Percentiles rank a stretch among this genome's conserved stretches.
phyloP scores from a whole-genome alignment of 768 basidiomycete genomes.

The Termitomyces bulborhizus region DNA sequence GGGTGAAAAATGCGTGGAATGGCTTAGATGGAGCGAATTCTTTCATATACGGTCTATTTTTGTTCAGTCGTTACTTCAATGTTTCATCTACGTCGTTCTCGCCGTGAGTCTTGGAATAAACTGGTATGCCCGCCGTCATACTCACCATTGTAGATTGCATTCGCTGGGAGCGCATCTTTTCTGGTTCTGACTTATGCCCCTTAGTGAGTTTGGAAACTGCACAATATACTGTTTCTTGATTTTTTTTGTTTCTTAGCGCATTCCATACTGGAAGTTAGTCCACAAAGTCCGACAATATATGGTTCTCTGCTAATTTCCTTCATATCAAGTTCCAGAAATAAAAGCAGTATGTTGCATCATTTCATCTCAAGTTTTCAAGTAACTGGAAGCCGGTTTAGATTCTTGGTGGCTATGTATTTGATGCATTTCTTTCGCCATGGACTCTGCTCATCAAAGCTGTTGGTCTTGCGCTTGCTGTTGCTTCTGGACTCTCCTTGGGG shows the following conservation, averaged over 20 bases:
- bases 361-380: background rate
- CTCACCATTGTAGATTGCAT: conserved; percentile 38
- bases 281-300: background rate
- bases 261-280: conserved; percentile 76
- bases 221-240: conserved; percentile 1
- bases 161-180: conserved; percentile 57
- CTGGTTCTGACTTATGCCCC: conserved; percentile 64
- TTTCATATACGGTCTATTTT: conserved; percentile 49
- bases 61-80: conserved; percentile 57
- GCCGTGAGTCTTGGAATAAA: conserved; percentile 38
- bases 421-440: conserved; percentile 82
- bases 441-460: conserved; percentile 81
- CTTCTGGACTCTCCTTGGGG: conserved; percentile 78
- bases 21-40: conserved; percentile 64
- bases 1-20: conserved; percentile 60
- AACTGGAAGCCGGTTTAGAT: conserved; percentile 37
- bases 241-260: conserved; percentile 34
- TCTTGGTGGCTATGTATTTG: conserved; percentile 79
- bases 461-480: conserved; percentile 78
- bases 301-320: background rate
- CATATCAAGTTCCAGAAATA: conserved; percentile 60
- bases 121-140: background rate
- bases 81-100: conserved; percentile 55
- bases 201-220: conserved; percentile 39
- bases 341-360: conserved; percentile 49